These are phyloP conservation scores for Pilobolus umbonatus DNA, from an alignment of 192 early-diverging fungal genomes.

Conservation along the genomic window DNA sequence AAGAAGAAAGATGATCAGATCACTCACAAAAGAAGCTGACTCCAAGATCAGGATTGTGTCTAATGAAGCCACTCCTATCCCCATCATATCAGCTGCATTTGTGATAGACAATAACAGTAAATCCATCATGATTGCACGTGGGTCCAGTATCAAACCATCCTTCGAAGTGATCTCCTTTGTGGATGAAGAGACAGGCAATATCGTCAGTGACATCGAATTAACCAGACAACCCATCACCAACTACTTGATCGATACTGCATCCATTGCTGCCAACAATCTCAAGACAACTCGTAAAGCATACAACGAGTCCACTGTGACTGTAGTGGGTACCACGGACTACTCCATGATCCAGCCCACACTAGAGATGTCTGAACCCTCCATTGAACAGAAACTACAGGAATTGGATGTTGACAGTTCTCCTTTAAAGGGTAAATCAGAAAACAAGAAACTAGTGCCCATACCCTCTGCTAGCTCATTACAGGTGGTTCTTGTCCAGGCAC, in stretches of 20 bases:
- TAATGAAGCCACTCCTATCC: conserved; percentile 31
- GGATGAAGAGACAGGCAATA: conserved; percentile 23
- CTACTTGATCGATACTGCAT: conserved; percentile 40
- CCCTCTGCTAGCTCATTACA: conserved; percentile 48
- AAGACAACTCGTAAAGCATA: conserved; percentile 54
- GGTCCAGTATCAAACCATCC: conserved; percentile 46
- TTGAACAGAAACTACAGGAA: conserved; percentile 41
- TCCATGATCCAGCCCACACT: conserved; percentile 30
- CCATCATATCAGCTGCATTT: conserved; percentile 43
- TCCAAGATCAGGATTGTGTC: conserved; percentile 43
- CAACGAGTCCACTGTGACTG: conserved; percentile 44
- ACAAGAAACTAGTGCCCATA: conserved; percentile 15
- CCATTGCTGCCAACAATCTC: conserved; percentile 33
- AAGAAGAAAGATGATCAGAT: conserved; percentile 37
- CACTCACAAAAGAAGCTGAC: conserved; percentile 39
- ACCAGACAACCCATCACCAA: conserved; percentile 34
- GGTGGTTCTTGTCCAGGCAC: conserved; percentile 48
- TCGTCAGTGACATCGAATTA: conserved; percentile 20
- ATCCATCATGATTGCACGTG: conserved; percentile 44
- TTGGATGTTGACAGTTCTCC: conserved; percentile 30
- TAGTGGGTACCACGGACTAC: conserved; percentile 35
- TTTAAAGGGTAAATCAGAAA: conserved; percentile 2
- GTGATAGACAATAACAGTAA: conserved; percentile 25
- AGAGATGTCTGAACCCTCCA: conserved; percentile 27
- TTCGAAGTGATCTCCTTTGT: conserved; percentile 48